Evolutionary conservation across 495 filamentous ascomycete species (phyloP), one percentile per base, ranked within the genome.

Genomic region (Bryoglossum gracile): DNA sequence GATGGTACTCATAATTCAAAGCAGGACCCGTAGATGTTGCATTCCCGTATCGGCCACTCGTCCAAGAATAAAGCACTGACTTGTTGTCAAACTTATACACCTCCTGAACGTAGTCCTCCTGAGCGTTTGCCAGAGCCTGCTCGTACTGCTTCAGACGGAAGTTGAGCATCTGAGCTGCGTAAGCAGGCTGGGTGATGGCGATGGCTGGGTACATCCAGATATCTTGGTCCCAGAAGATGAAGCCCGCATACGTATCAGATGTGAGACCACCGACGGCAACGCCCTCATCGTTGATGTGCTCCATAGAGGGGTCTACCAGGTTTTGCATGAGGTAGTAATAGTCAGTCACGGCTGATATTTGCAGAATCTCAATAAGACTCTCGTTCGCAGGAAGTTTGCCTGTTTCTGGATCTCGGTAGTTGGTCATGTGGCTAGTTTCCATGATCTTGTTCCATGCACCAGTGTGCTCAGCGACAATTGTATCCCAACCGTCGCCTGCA

Each of bases 281-380:
- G 38, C 70, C 71, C 48, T 77, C 68, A 32, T 74, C 63, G 23
- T 64, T 61, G 1, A 77, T 60, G n/a, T n/a, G n/a, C 17, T 67
- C 68, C 2, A 46, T 22, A 2, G 69, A 70, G 16, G 75, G 62
- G 1, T 69, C 67, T 13, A 45, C 38, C 14, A 67, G 49, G 46
- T 86, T 84, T 51, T 85, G 78, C 22, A 89, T 62, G 1, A 89
- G 65, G 51, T 84, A 78, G 62, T 80, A 88, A 1, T 75, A 68
- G 48, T 76, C 83, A 4, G 76, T 72, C 2, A 87, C 73, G 0
- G 81, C 68, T 11, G 74, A 73, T 28, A 86, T 76, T 21, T 83
- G 79, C 22, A 75, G 67, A 50, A 78, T 74, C 36, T 78, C 67
- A 17, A 85, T 70, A 34, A 82, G 70, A 43, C 80, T 67, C 8